phyloP scores from a whole-genome alignment of 257 asterid species.

The Thymus mandschuricus region DNA sequence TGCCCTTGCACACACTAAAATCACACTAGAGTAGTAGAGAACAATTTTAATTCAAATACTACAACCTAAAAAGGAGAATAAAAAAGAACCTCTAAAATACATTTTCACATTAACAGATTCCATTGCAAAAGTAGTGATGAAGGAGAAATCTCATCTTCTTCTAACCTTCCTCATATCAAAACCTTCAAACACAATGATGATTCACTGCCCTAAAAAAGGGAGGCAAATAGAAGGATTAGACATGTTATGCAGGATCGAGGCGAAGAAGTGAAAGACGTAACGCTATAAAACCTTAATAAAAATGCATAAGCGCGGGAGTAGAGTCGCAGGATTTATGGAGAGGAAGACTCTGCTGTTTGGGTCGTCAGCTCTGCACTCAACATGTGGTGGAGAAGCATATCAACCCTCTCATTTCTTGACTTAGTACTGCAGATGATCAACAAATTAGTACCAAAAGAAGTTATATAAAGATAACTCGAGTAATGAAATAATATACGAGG shows the following conservation, averaged over 20 bases:
- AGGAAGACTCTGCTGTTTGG: slow-evolving; percentile 36
- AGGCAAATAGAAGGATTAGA: neutral
- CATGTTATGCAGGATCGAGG: neutral
- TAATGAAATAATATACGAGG: slow-evolving; percentile 14
- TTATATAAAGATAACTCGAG: neutral
- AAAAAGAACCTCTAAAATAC: neutral
- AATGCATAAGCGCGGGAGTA: neutral
- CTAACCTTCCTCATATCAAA: slow-evolving; percentile 17
- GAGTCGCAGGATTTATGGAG: slow-evolving; percentile 36
- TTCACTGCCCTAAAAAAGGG: neutral
- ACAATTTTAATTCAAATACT: neutral
- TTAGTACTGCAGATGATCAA: slow-evolving; percentile 54
- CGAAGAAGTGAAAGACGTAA: neutral
- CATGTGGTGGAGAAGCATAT: slow-evolving; percentile 92
- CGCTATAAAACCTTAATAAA: slow-evolving; percentile 2
- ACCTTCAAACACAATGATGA: slow-evolving; percentile 6
- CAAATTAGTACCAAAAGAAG: neutral
- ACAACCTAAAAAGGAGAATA: neutral
- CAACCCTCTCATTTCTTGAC: slow-evolving; percentile 85
- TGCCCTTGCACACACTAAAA: neutral
- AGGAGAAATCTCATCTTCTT: neutral
- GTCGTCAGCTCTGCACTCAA: slow-evolving; percentile 70
- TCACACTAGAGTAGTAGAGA: neutral
- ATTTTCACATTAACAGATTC: neutral
- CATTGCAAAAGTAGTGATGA: neutral